Base-by-base conservation (phyloP, 257 asterid species). In the Salvia splendens region DNA sequence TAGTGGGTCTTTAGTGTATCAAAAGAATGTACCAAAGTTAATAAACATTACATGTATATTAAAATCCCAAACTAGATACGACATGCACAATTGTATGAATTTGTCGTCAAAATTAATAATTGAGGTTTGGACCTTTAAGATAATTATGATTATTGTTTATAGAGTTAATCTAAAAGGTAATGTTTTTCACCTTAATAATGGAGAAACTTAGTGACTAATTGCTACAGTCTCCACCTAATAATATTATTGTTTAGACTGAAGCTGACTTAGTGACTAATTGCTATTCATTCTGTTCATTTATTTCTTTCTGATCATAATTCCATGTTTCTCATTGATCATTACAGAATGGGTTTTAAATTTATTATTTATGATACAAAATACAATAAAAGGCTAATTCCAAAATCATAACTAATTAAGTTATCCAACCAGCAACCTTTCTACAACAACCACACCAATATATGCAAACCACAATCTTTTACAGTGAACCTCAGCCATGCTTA, bases 381-480 rank as follows among this genome's bases (percentile, higher is more conserved):
- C 30, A 24, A 24, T 24, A 24, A 24, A 24, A 24, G 30, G 2
- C 30, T 24, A 24, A 24, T 24, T 24, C 30, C 49, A 50, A 50
- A 38, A 20, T 38, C 42, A 40, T 5, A 42, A 53, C 17, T 12
- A 53, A 54, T 67, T 15, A 67, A 24, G 9, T 15, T 53, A 53
- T 53, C 59, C 28, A 53, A 10, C 15, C 11, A 24, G n/a, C 20
- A 55, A 20, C 54, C 46, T 41, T 33, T 28, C 63, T 46, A 53
- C 1, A 28, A 12, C 4, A 53, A 55, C 24, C 66, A 68, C 49
- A 59, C 12, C 12, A 47, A 20, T 62, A 62, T 45, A 59, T 20
- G 67, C 61, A 58, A 24, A 50, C 45, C 66, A 55, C 66, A 72
- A 30, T 32, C 33, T 45, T 40, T 35, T 30, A 9, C 28, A 4